Base-by-base conservation (phyloP, 148 eudicot species). In the Tetragonia tetragonoides region DNA sequence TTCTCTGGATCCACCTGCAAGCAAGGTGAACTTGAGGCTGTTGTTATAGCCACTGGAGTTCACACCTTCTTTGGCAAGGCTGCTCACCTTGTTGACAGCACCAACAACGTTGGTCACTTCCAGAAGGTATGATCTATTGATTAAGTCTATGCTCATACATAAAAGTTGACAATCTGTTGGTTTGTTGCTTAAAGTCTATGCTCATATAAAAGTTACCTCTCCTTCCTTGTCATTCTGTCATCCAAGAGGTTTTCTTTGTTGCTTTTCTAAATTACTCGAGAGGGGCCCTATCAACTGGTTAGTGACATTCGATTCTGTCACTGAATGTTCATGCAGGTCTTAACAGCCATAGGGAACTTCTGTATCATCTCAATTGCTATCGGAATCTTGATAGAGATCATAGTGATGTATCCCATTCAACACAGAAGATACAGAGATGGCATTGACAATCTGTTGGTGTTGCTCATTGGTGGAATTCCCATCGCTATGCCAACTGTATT, bases 401-500 rank as follows among this genome's bases (percentile, higher is more conserved):
- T 92, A 53, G 91, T 92, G 49, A 92, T 92, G 97, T 92, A 87
- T 83, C 92, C 94, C 7, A 90, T 90, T 77, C 97, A 92, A 71
- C 87, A 80, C 57, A 84, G 97, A 64, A 86, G 8, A 66, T 92
- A 92, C 78, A 90, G 97, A 61, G 88, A 88, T 74, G 97, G 97
- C 42, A 88, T 92, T 78, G 92, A 92, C 83, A 92, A 92, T 78
- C 81, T 92, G 46, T 54, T 92, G 84, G 97, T 92, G 64, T 89
- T 92, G 72, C 88, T 92, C 64, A 92, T 92, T 79, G 97, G 97
- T 66, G 97, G 97, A 44, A 92, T 92, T 56, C 97, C 97, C 6
- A 92, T 92, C 76, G 97, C 97, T 68, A 92, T 92, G 97, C 97
- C 97, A 9, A 92, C 97, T 0, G 97, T 92, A 8, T 80, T 92